Evolutionary conservation across 768 basidiomycete genomes (phyloP), one percentile per base, ranked within the genome.

Genomic region (Naganishia antarctica): DNA sequence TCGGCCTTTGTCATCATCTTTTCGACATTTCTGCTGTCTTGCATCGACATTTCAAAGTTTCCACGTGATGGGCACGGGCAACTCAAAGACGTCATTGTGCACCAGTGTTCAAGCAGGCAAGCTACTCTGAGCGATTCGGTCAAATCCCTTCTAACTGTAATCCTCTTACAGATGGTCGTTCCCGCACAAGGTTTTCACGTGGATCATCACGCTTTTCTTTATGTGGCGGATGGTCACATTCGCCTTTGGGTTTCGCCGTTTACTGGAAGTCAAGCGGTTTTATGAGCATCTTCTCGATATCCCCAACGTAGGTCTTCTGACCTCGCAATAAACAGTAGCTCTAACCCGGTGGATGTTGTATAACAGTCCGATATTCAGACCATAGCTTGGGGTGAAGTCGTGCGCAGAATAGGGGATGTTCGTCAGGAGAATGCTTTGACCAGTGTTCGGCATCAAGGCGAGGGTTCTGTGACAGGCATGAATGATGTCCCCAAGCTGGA

Each of bases 1-100:
- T 86, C 96, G 25, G 93, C 92, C 48, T 99, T 98, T 78, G 94
- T 98, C 57, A 97, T 98, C 70, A 84, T 83, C n/a, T 99, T 99
- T 78, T 94, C 96, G 13, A 94, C 93, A 9, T 99, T 99, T 76
- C 81, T 99, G 13, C 78, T 94, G 6, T 90, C 92, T 15, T 99
- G 96, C 77, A 83, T 99, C 67, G 92, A 99, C 76, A 98, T 96
- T 76, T 85, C 87, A 37, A 83, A 83, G 41, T 83, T 98, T 64
- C 83, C 83, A 63, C 84, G 82, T 21, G 86, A 87, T 63, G 82
- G 84, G 28, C 81, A 84, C 44, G 85, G 83, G 25, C 83, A 81
- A 67, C 82, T 99, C 44, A 84, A 86, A 2, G 87, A 96, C 59
- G 87, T 91, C 18, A 81, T 98, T 29, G 85, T 99, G 16, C 81